Base-by-base conservation (phyloP, 345 rosid species). In the Pistacia integerrima region DNA sequence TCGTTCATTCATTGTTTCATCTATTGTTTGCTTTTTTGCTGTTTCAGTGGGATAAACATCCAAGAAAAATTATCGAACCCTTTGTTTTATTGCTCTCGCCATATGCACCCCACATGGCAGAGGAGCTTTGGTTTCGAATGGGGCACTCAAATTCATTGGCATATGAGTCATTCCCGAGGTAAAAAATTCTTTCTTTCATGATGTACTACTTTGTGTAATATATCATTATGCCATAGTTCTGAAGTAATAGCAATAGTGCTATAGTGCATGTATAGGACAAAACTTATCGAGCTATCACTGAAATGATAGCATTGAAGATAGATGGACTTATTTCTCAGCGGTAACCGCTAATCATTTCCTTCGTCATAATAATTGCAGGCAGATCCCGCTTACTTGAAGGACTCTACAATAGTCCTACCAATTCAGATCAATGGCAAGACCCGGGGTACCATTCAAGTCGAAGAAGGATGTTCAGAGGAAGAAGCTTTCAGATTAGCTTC, bases 381-480 rank as follows among this genome's bases (percentile, higher is more conserved):
- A 20, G 80, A 89, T 84, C 89, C 91, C 1, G 80, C 46, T n/a
- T 93, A 87, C 87, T 74, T 95, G 82, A 92, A 87, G 86, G 93
- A 93, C 81, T 79, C 90, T 17, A 82, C 84, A 20, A 70, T 92
- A 12, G 82, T 84, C 11, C 89, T 95, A 49, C 98, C 98, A 12
- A 91, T 95, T 82, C 99, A 95, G 89, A 92, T 95, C 77, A 95
- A 93, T n/a, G 99, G 99, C 75, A 95, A 89, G 87, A 95, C 90
- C 8, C 80, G 98, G 86, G 99, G 99, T 64, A 92, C 99, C 64
- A 86, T 95, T 76, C 85, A 87, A 77, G 88, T 95, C 3, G 94
- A 90, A 83, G 90, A 90, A 90, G 99, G 89, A 55, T 93, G 96
- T 74, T 82, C 93, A 9, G 98, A 93, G 85, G 97, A 90, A 56